Evolutionary conservation across 1,284 basidiomycete genomes (phyloP), one percentile per base, ranked within the genome.

Genomic region (Leccinum griseonigrum): DNA sequence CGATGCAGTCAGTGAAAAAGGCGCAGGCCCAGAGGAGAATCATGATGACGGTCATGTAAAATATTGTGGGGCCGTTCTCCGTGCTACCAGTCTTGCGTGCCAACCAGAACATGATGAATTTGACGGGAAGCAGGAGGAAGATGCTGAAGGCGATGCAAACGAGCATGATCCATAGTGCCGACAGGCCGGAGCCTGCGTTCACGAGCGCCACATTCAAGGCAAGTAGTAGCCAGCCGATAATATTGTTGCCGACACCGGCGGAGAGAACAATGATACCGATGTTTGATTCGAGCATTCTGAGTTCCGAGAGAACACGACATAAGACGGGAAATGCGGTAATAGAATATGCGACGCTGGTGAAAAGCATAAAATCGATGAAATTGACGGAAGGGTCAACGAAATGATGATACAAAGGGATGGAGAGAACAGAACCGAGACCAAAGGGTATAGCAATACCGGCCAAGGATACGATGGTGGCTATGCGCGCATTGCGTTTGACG

Each of bases 291-390:
- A 98, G 83, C 2, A 99, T 82, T 77, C 89, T 89, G 48, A 91
- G 79, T 71, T 89, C 88, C 0, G 90, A 91, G 51, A 94, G 78
- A 67, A 95, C 94, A 54, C 97, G 89, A 71, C 95, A 97, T 1
- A 98, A 83, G 6, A 98, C 94, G 0, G 90, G 92, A 72, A 96
- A 95, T 0, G 95, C 95, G 0, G 95, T 98, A 74, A 98, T 97
- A 6, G 91, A 90, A 77, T 90, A 94, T 1, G 95, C 90, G 28
- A 97, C 93, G 56, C 94, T 94, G 22, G 92, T 88, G 75, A 98
- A 98, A 43, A 99, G 87, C 82, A 98, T 85, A 75, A 98, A 98
- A 71, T 97, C 84, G 0, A 91, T 90, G 75, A 95, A 82, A 43
- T 87, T 78, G 60, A 94, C 85, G 43, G 75, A 80, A 0, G 76